phyloP scores from a whole-genome alignment of 2,329 filamentous ascomycete genomes.

The Gremmenia infestans region DNA sequence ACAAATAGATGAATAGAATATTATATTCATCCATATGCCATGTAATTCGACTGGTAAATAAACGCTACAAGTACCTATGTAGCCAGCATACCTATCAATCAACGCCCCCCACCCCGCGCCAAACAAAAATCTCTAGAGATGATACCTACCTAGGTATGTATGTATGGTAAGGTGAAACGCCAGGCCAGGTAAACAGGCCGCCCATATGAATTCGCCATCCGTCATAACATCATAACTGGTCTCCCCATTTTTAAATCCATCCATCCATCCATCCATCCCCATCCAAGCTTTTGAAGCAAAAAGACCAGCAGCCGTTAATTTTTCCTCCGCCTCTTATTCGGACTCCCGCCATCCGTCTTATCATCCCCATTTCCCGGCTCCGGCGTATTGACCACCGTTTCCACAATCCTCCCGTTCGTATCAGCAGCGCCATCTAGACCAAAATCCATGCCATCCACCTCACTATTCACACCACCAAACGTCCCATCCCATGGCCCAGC shows the following conservation, averaged over 20 bases:
- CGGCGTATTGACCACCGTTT: constrained; percentile 17
- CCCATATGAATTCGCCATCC: background rate
- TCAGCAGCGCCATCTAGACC: constrained; percentile 30
- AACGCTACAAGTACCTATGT: no score
- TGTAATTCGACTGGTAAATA: no score
- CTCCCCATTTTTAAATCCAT: background rate
- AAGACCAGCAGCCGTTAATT: constrained; percentile 8
- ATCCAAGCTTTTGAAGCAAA: background rate
- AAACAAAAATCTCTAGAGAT: no score
- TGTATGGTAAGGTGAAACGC: background rate
- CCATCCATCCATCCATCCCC: no score
- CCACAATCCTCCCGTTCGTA: constrained; percentile 15
- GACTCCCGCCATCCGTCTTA: constrained; percentile 16
- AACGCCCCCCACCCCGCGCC: no score
- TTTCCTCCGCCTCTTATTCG: constrained; percentile 24
- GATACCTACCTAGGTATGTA: no score
- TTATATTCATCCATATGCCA: no score
- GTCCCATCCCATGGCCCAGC: constrained; percentile 2
- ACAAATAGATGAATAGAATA: no score
- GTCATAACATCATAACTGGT: background rate
- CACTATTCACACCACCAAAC: constrained; percentile 13
- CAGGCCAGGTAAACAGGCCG: background rate
- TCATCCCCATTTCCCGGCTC: constrained; percentile 2
- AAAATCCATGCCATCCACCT: constrained; percentile 25
- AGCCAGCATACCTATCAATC: no score